These are phyloP conservation scores for Wickerhamiella spandovensis DNA, from an alignment of 805 yeast species.

Conservation along the genomic window DNA sequence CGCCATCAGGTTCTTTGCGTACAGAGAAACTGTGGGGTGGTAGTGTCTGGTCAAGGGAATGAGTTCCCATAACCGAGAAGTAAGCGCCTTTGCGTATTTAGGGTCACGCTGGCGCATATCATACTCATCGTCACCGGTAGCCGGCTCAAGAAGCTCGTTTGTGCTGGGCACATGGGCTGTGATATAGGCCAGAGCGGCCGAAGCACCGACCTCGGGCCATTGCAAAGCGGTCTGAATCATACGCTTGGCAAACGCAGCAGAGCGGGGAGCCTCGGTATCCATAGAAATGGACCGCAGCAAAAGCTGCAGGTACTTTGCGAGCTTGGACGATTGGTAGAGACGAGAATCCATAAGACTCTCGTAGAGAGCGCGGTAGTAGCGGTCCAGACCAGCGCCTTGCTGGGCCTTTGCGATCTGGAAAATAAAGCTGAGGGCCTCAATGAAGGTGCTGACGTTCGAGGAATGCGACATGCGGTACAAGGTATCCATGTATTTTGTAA, in stretches of 20 bases:
- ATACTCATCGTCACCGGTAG: conserved; percentile 28
- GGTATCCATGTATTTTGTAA: conserved; percentile 63
- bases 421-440: conserved; percentile 80
- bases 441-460: conserved; percentile 83
- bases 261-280: conserved; percentile 49
- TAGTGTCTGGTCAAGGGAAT: conserved; percentile 61
- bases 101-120: conserved; percentile 91
- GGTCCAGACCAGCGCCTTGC: conserved; percentile 22
- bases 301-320: conserved; percentile 79
- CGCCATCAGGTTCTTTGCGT: conserved; percentile 52
- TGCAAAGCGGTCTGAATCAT: conserved; percentile 70
- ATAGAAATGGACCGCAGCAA: conserved; percentile 65
- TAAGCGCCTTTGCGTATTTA: conserved; percentile 71
- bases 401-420: conserved; percentile 63
- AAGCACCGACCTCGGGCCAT: conserved; percentile 79
- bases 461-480: conserved; percentile 85
- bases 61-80: conserved; percentile 78
- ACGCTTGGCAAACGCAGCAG: conserved; percentile 82
- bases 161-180: conserved; percentile 49
- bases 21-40: conserved; percentile 83
- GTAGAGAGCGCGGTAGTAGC: conserved; percentile 79
- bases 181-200: conserved; percentile 15
- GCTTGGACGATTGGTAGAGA: conserved; percentile 75
- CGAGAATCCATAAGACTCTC: conserved; percentile 81
- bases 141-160: conserved; percentile 49